phyloP scores from a whole-genome alignment of 1,284 basidiomycete species.

The Sporisorium reilianum region DNA sequence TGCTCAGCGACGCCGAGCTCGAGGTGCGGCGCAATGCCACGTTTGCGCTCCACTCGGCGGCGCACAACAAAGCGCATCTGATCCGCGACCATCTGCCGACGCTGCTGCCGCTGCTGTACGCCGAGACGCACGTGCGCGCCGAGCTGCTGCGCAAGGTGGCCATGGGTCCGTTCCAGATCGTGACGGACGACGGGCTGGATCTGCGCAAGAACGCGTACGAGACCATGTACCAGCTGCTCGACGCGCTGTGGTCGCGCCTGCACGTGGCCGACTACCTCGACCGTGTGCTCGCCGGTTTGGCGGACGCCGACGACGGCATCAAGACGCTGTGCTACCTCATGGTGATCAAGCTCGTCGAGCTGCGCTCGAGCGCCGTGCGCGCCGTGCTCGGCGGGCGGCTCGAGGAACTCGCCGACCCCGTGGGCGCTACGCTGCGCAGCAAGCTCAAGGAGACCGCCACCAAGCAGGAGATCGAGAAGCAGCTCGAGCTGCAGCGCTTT shows the following conservation, averaged over 20 bases:
- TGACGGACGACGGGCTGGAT: conserved; percentile 91
- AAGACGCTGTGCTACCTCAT: conserved; percentile 97
- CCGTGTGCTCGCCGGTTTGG: conserved; percentile 83
- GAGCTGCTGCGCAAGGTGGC: conserved; percentile 77
- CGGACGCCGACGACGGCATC: conserved; percentile 89
- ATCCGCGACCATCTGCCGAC: conserved; percentile 83
- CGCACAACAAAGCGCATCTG: conserved; percentile 91
- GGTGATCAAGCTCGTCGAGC: conserved; percentile 86
- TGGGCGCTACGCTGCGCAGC: conserved; percentile 81
- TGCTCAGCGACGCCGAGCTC: conserved; percentile 83
- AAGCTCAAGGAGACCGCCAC: conserved; percentile 85
- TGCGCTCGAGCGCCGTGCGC: conserved; percentile 68
- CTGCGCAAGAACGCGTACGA: conserved; percentile 91
- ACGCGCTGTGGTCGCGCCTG: conserved; percentile 86
- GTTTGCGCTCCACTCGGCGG: conserved; percentile 90
- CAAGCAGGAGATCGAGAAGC: conserved; percentile 95
- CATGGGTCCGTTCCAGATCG: conserved; percentile 98
- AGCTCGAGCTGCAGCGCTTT: conserved; percentile 88
- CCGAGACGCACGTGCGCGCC: conserved; percentile 81
- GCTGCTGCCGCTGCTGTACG: conserved; percentile 87
- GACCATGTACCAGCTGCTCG: conserved; percentile 94
- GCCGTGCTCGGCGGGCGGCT: conserved; percentile 87
- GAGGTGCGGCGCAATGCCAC: conserved; percentile 62
- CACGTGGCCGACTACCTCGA: conserved; percentile 86
- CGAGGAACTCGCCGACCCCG: conserved; percentile 83